These are phyloP conservation scores for Vitis cinerea DNA, from an alignment of 164 flowering plant species.

Conservation along the genomic window DNA sequence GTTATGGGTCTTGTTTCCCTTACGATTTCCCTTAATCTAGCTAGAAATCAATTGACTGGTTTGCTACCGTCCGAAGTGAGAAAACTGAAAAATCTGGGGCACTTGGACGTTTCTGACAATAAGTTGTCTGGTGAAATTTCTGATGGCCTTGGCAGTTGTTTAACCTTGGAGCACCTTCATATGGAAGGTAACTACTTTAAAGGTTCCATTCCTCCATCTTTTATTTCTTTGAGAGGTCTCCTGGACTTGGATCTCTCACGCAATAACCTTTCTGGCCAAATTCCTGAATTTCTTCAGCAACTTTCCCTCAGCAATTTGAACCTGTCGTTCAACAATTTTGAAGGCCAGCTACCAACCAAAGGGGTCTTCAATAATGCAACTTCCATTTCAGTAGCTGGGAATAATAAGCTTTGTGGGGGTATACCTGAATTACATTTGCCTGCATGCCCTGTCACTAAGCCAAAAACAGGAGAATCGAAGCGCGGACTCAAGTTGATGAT, in stretches of 20 bases:
- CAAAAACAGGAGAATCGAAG: not conserved
- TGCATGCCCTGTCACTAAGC: not conserved
- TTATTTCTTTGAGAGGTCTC: constrained; percentile 4
- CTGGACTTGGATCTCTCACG: constrained; percentile 13
- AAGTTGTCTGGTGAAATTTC: constrained; percentile 15
- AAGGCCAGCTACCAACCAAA: constrained; percentile 16
- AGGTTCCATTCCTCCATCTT: constrained; percentile 9
- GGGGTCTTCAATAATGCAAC: constrained; percentile 17
- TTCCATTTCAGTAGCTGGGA: constrained; percentile 11
- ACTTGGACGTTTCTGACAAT: not conserved
- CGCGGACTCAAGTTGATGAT: too few species aligned
- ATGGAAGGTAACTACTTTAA: constrained; percentile 11
- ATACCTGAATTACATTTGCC: constrained; percentile 7
- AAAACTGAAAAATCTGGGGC: constrained; percentile 3
- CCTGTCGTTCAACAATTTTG: constrained; percentile 15
- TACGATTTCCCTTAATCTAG: not conserved
- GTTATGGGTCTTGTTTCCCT: constrained; percentile 1
- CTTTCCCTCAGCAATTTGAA: constrained; percentile 4
- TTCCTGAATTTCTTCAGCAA: constrained; percentile 8
- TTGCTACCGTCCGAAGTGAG: constrained; percentile 15
- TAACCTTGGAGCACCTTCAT: not conserved
- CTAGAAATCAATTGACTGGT: constrained; percentile 9
- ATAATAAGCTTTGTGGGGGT: constrained; percentile 22
- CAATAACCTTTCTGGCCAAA: constrained; percentile 19
- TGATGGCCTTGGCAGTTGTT: not conserved